A percentile compares a stretch with the other conserved stretches of the same genome.
phyloP scores from a whole-genome alignment of 176 grass and related monocot species.

The Tillandsia leiboldiana region DNA sequence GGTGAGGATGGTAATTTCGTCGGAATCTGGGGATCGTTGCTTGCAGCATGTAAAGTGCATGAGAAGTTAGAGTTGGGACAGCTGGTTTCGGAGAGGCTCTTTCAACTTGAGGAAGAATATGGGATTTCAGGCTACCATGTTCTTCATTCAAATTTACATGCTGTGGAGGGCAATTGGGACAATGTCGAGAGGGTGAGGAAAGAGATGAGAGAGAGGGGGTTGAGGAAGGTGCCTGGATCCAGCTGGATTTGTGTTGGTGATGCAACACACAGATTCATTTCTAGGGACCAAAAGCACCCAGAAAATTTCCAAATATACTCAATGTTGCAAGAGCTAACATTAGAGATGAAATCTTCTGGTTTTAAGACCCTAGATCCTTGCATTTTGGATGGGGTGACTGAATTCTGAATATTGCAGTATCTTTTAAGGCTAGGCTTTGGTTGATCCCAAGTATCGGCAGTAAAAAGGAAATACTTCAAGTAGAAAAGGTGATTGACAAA shows the following conservation, averaged over 20 bases:
- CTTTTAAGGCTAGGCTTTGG: no score
- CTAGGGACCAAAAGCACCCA: conserved; percentile 19
- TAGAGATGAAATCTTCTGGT: conserved; percentile 23
- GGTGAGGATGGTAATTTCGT: conserved; percentile 54
- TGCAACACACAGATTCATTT: conserved; percentile 24
- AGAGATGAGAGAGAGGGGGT: conserved; percentile 64
- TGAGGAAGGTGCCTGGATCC: conserved; percentile 43
- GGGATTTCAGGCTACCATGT: conserved; percentile 56
- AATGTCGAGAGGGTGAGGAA: conserved; percentile 66
- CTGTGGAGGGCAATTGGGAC: conserved; percentile 57
- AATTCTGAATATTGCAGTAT: not conserved
- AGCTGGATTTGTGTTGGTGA: conserved; percentile 58
- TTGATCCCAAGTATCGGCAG: no score
- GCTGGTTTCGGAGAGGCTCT: conserved; percentile 46
- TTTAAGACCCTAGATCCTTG: not conserved
- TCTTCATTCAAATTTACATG: conserved; percentile 58
- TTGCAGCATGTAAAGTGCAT: conserved; percentile 62
- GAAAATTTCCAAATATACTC: conserved; percentile 26
- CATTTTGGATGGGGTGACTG: not conserved
- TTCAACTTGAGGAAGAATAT: conserved; percentile 50
- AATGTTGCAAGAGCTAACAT: conserved; percentile 18
- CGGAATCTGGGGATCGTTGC: conserved; percentile 76
- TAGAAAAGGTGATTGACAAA: no score
- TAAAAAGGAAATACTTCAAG: no score
- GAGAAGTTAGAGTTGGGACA: conserved; percentile 48